Conservation (phyloP, 495 filamentous ascomycete genomes). For the Pyrenula massariospora region DNA sequence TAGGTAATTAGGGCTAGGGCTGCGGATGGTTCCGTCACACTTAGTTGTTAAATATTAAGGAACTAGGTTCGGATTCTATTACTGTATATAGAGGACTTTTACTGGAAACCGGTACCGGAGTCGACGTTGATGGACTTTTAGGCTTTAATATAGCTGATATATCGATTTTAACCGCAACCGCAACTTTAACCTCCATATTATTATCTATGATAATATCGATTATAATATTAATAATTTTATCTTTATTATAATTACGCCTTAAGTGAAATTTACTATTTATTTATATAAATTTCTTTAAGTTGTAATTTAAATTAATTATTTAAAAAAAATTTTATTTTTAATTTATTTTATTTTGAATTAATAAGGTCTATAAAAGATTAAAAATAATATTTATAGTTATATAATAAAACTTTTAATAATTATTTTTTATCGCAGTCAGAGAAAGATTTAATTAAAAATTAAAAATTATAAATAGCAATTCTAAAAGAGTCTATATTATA, state of each 20-base stretch:
- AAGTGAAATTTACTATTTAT: not conserved
- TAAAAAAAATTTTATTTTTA: not conserved
- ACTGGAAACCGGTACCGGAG: not conserved
- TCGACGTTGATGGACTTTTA: not conserved
- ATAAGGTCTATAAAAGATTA: not conserved
- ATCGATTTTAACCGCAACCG: not conserved
- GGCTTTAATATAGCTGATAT: not conserved
- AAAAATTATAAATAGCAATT: no score
- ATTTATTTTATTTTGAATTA: not conserved
- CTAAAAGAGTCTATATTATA: no score
- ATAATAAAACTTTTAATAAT: not conserved
- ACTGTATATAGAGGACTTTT: not conserved
- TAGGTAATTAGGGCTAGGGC: no score
- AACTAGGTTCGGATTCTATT: no score
- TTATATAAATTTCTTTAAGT: not conserved
- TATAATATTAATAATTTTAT: not conserved
- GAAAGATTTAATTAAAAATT: not conserved
- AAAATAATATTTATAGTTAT: not conserved
- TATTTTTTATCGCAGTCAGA: not conserved
- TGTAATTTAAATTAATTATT: not conserved
- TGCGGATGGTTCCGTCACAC: no score
- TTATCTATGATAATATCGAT: not conserved
- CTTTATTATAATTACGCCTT: not conserved
- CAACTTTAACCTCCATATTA: not conserved
- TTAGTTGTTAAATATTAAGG: no score